phyloP scores from a whole-genome alignment of 768 basidiomycete species.

The Rhodotorula paludigena region DNA sequence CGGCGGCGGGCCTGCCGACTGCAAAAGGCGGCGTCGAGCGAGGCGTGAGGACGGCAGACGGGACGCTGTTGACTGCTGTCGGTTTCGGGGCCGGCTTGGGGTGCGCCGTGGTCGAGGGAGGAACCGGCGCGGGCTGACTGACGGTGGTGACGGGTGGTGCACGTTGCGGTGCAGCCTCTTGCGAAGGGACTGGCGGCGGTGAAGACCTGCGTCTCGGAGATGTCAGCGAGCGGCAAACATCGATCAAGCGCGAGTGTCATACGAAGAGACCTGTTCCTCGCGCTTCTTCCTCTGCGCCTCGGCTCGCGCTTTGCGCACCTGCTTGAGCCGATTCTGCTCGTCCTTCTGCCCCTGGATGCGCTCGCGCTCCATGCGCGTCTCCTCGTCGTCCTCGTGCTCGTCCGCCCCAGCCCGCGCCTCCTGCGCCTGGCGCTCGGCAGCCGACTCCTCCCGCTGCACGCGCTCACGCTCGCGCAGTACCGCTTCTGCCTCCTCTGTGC shows the following conservation, averaged over 20 bases:
- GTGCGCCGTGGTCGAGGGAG: too few species aligned
- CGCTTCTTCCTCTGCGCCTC: background rate
- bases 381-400: background rate
- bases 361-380: background rate
- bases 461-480: background rate
- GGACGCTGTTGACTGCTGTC: too few species aligned
- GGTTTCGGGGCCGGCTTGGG: too few species aligned
- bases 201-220: background rate
- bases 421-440: background rate
- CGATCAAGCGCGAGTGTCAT: too few species aligned
- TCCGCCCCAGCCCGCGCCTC: background rate
- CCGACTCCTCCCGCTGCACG: background rate
- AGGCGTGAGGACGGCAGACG: background rate
- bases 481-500: background rate
- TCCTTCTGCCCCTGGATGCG: background rate
- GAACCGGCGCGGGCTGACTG: too few species aligned
- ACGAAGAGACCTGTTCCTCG: too few species aligned
- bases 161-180: background rate
- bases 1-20: background rate
- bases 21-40: background rate
- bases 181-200: background rate
- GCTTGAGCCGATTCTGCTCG: background rate
- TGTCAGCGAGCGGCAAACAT: background rate
- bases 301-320: background rate
- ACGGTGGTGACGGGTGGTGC: background rate